phyloP scores from a whole-genome alignment of 1,284 basidiomycete species.

The Heterobasidion irregulare region DNA sequence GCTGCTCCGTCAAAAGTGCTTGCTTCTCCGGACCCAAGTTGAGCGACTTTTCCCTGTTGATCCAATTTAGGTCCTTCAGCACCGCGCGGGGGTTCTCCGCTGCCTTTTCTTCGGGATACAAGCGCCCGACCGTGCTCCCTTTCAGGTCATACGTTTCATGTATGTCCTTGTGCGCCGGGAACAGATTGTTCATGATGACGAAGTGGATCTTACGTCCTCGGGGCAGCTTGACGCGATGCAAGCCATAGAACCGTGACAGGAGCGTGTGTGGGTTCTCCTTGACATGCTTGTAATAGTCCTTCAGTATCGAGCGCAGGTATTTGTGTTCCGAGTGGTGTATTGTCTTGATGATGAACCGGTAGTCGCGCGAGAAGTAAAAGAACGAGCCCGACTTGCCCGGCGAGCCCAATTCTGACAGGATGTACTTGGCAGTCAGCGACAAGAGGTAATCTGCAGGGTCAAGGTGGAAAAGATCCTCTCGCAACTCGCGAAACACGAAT shows the following conservation, averaged over 20 bases:
- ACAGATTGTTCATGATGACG: constrained; percentile 99
- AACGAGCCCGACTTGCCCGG: constrained; percentile 98
- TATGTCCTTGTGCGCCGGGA: constrained; percentile 94
- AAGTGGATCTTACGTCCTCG: constrained; percentile 95
- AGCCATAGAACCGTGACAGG: constrained; percentile 89
- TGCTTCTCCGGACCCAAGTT: constrained; percentile 94
- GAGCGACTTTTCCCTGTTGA: constrained; percentile 66
- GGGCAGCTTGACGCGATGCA: constrained; percentile 96
- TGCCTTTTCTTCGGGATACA: constrained; percentile 84
- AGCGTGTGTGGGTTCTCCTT: constrained; percentile 91
- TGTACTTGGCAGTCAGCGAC: constrained; percentile 95
- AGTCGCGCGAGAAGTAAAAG: constrained; percentile 99
- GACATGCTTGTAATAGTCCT: constrained; percentile 84
- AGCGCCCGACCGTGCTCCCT: constrained; percentile 85
- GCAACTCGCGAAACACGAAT: constrained; percentile 93
- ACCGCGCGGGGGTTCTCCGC: constrained; percentile 78
- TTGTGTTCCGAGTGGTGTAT: constrained; percentile 94
- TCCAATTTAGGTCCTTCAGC: constrained; percentile 96
- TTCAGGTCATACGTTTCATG: constrained; percentile 99
- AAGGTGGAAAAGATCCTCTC: constrained; percentile 91
- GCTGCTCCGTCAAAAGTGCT: constrained; percentile 83
- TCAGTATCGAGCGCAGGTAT: constrained; percentile 82
- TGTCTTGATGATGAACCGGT: constrained; percentile 99
- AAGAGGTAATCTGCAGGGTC: constrained; percentile 97
- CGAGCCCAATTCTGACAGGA: constrained; percentile 95